Conservation (phyloP, 345 rosid species). For the Passiflora organensis region DNA sequence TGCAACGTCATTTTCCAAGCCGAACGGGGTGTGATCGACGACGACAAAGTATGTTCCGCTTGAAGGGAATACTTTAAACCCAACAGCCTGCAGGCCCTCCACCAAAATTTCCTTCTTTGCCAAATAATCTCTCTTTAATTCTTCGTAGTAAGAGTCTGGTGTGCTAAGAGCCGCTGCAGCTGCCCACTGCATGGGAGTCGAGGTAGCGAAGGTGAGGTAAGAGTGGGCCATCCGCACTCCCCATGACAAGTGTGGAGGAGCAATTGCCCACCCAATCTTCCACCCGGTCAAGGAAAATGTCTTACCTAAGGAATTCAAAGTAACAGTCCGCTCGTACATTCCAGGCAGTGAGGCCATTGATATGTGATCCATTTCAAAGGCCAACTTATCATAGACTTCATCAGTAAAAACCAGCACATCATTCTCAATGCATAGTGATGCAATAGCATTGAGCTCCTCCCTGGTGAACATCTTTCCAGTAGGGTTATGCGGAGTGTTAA, state of each 20-base stretch:
- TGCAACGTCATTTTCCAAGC: conserved; percentile 60
- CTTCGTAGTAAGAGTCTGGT: conserved; percentile 70
- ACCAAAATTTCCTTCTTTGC: conserved; percentile 79
- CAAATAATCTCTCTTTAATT: conserved; percentile 67
- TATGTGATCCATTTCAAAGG: conserved; percentile 88
- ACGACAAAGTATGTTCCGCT: conserved; percentile 91
- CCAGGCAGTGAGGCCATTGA: conserved; percentile 92
- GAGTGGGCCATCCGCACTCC: conserved; percentile 90
- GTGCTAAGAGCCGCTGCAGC: conserved; percentile 65
- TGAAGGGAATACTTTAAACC: conserved; percentile 82
- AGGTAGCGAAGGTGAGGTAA: conserved; percentile 81
- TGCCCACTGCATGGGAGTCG: conserved; percentile 80
- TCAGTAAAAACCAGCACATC: conserved; percentile 78
- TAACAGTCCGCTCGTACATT: conserved; percentile 84
- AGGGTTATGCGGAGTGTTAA: conserved; percentile 92
- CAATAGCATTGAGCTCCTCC: conserved; percentile 64
- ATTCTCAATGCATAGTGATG: conserved; percentile 76
- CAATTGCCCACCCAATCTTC: conserved; percentile 99
- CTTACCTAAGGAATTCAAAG: conserved; percentile 89
- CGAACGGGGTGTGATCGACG: conserved; percentile 90
- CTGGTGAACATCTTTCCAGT: conserved; percentile 90
- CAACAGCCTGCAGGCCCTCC: conserved; percentile 78
- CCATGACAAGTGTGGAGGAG: conserved; percentile 85
- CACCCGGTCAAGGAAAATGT: conserved; percentile 93
- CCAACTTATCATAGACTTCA: conserved; percentile 91